Evolutionary conservation across 2,329 filamentous ascomycete genomes (phyloP).

Genomic region (Pseudogymnoascus pannorum): DNA sequence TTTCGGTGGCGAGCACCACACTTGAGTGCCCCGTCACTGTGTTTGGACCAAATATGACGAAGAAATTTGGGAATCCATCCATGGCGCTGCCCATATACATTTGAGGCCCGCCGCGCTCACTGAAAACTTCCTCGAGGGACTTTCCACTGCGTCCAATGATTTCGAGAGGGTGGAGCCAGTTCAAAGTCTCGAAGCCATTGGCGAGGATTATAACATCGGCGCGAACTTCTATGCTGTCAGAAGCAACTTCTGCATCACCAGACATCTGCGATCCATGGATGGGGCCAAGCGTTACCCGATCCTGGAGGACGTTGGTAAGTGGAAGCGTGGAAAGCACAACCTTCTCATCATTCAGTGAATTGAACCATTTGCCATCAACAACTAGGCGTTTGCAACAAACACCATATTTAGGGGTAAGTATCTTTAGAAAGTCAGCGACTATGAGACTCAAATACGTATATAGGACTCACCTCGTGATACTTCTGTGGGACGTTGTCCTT

Average conservation of each 20-base stretch:
- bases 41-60: conserved; percentile 52
- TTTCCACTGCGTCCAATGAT: conserved; percentile 42
- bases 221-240: conserved; percentile 31
- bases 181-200: conserved; percentile 48
- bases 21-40: conserved; percentile 50
- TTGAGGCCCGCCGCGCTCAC: conserved; percentile 46
- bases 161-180: conserved; percentile 47
- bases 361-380: conserved; percentile 45
- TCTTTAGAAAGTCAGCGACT: conserved; percentile 17
- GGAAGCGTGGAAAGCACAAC: conserved; percentile 47
- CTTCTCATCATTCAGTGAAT: conserved; percentile 39
- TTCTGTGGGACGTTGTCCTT: conserved; percentile 42
- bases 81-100: conserved; percentile 51
- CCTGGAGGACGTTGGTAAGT: conserved; percentile 39
- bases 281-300: conserved; percentile 44
- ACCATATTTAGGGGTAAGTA: conserved; percentile 49
- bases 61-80: conserved; percentile 53
- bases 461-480: conserved; percentile 39
- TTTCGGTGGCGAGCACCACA: conserved; percentile 50
- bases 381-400: conserved; percentile 52
- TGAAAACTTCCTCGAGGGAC: conserved; percentile 44
- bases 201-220: conserved; percentile 52
- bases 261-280: conserved; percentile 37
- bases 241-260: conserved; percentile 14
- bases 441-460: neutral